Base-by-base conservation (phyloP, 2,329 filamentous ascomycete species). In the Aspergillus bombycis region DNA sequence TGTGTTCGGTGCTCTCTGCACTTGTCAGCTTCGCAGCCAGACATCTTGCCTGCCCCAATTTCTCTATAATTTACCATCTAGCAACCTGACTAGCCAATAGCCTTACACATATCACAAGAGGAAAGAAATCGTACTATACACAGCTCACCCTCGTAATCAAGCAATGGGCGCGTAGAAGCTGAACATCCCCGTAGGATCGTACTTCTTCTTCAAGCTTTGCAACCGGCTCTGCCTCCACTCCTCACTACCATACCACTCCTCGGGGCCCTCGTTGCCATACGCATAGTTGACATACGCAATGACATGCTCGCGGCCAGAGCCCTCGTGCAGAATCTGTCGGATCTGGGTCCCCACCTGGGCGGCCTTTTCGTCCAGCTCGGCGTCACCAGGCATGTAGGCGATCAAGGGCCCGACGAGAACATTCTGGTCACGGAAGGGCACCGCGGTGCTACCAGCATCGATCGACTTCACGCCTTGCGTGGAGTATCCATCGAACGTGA, bases 401-500 rank as follows among this genome's bases (percentile, higher is more conserved):
- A 80, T 68, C 7, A 79, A 56, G 0, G 74, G 72, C 0, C 72
- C 69, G 23, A 67, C 64, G 41, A 84, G 78, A 10, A 85, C 66
- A 66, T 82, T 81, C 59, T 82, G 79, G 2, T 71, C 66, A 2
- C 84, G 80, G 72, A 79, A 80, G 23, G 83, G 77, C 62, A 81
- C 86, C 1, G 84, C 83, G 3, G 79, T 77, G 1, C 77, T 75
- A 8, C 71, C 69, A 28, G 64, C 67, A 48, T 71, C 64, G 43
- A 83, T 67, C 0, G 71, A 73, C 58, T 78, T 69, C 3, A 87
- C 79, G 1, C 80, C 85, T 26, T 80, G 71, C 7, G 71, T 73
- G 1, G 84, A 79, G 72, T 87, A 88, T 5, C 82, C 82, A 68
- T 88, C 85, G 59, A 87, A 84, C 80, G 86, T 82, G 74, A 86